Evolutionary conservation across 2,329 filamentous ascomycete genomes (phyloP), one percentile per base, ranked within the genome.

Genomic region (Aspergillus hiratsukae): DNA sequence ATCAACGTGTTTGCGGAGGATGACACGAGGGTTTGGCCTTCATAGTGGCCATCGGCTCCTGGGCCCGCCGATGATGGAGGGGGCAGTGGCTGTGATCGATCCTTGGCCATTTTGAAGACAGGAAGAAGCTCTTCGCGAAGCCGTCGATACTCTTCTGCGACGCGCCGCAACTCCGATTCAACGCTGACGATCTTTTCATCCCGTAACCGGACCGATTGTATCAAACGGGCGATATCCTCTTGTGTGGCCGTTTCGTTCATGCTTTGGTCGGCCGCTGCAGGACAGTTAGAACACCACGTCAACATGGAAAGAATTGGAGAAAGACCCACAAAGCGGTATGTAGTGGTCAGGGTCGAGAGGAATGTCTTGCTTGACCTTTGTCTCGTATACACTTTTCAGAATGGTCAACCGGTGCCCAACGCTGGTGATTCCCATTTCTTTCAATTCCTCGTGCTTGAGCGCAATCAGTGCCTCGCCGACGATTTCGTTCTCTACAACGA

Each of bases 381-480:
- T 87, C 69, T 97, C 92, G 76, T 97, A 97, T 54, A 97, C 91
- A 67, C 87, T 92, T 78, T 97, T 97, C 57, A 99, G 82, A 56
- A 99, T 95, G 23, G 91, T 96, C 66, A 99, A 81, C 58, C 94
- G 87, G 77, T 99, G 94, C 43, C 94, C 94, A 49, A 97, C 91
- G 76, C 93, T 97, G 61, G 81, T 80, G 62, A 99, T 89, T 49
- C 92, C 92, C 87, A 97, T 93, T 70, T 95, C 91, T 75, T 95
- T 96, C 66, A 99, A 80, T 71, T 97, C 93, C 56, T 96, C 90
- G 71, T 97, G 94, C 61, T 89, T 88, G 61, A 99, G 78, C 43
- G 90, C 90, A 56, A 96, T 85, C 60, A 99, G 80, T 52, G 90
- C 93, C 72, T 97, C 91, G 62, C 94, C 94, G 40, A 92, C 88